Evolutionary conservation across 2,329 filamentous ascomycete genomes (phyloP).

Genomic region (Talaromyces sp.): DNA sequence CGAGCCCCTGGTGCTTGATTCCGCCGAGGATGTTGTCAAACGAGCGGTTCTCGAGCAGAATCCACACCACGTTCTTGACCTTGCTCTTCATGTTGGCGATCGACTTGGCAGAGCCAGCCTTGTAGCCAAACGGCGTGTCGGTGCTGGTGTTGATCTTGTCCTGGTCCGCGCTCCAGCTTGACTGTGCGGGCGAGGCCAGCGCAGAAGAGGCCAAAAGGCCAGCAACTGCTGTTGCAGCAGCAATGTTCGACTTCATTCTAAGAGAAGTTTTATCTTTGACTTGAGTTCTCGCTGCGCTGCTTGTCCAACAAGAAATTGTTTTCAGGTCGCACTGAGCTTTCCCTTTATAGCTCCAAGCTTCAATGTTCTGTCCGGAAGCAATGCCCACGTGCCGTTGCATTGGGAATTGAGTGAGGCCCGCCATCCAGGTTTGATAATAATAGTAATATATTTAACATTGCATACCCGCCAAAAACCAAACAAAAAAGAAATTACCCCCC

Average conservation of each 20-base stretch:
- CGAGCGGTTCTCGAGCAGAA: slow-evolving; percentile 41
- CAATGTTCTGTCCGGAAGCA: neutral
- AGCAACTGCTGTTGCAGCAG: slow-evolving; percentile 5
- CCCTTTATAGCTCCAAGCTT: neutral
- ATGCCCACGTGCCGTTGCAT: neutral
- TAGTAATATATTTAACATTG: too few species aligned
- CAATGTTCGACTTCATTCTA: slow-evolving; percentile 9
- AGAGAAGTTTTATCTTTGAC: neutral
- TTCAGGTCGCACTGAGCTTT: neutral
- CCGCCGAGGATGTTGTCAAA: slow-evolving; percentile 42
- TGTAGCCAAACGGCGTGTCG: slow-evolving; percentile 13
- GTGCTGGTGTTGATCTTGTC: slow-evolving; percentile 1
- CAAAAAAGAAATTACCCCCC: neutral
- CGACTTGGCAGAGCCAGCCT: slow-evolving; percentile 24
- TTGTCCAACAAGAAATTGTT: neutral
- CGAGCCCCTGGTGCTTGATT: slow-evolving; percentile 31
- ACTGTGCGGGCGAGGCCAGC: slow-evolving; percentile 5
- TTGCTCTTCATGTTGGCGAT: slow-evolving; percentile 28
- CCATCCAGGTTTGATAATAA: too few species aligned
- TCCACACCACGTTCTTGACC: slow-evolving; percentile 32
- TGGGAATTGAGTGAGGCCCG: too few species aligned
- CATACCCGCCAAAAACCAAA: neutral
- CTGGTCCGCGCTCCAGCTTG: neutral
- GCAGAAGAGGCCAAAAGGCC: slow-evolving; percentile 10
- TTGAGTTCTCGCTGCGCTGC: neutral